phyloP scores from a whole-genome alignment of 345 rosid genomes.

The Hibiscus tridactylites region DNA sequence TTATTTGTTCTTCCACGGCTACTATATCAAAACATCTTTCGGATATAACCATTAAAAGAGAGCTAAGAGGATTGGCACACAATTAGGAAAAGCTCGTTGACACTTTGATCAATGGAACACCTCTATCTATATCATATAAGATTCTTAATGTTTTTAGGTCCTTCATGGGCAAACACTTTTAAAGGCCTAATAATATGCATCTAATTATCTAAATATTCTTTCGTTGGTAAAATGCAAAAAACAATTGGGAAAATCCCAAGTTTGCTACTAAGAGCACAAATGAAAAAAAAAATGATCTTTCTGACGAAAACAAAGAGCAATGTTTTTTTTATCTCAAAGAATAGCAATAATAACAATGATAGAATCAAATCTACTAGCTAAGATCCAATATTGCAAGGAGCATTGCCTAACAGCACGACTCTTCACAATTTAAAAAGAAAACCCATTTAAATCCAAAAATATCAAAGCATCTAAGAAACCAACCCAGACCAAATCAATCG shows the following conservation, averaged over 20 bases:
- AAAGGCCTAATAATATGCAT: not conserved
- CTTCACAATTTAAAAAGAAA: not conserved
- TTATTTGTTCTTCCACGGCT: not conserved
- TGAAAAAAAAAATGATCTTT: not conserved
- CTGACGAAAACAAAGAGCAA: not conserved
- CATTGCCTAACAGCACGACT: not conserved
- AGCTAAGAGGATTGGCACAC: not conserved
- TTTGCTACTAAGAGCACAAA: not conserved
- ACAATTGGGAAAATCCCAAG: not conserved
- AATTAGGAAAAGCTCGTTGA: not conserved
- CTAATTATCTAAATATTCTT: not conserved
- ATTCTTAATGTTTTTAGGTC: conserved; percentile 30
- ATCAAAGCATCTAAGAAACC: not conserved
- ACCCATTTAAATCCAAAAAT: not conserved
- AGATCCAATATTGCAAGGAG: not conserved
- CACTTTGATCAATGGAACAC: not conserved
- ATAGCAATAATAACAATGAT: not conserved
- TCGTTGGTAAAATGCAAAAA: not conserved
- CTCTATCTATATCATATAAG: not conserved
- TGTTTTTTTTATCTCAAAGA: not conserved
- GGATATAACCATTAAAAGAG: not conserved
- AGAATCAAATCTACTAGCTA: not conserved
- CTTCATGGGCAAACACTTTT: conserved; percentile 40
- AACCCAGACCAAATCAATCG: conserved; percentile 6
- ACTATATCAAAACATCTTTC: not conserved